These are phyloP conservation scores for Salix exigua DNA, from an alignment of 345 rosid species.

Conservation along the genomic window DNA sequence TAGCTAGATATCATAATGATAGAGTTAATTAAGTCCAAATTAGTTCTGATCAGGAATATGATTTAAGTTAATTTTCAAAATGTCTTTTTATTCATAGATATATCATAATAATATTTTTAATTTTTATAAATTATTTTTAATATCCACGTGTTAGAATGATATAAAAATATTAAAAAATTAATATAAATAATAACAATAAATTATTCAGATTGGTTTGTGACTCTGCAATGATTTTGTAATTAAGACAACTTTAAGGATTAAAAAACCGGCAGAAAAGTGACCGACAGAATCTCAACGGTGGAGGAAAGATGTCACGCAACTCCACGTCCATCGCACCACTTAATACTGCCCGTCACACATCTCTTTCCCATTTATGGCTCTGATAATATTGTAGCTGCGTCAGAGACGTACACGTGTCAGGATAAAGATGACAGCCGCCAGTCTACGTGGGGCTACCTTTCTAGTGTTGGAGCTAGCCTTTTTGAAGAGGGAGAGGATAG, in stretches of 20 bases:
- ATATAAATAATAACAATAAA: too few relatives aligned
- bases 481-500: background rate
- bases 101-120: too few relatives aligned
- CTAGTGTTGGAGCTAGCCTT: background rate
- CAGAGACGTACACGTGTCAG: background rate
- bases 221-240: background rate
- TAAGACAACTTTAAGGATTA: background rate
- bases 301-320: background rate
- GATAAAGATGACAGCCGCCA: background rate
- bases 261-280: background rate
- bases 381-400: background rate
- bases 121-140: too few relatives aligned
- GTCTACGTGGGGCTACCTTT: background rate
- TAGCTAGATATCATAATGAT: background rate
- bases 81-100: too few relatives aligned
- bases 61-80: too few relatives aligned
- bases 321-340: background rate
- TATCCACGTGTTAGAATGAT: too few relatives aligned
- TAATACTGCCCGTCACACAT: background rate
- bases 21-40: background rate
- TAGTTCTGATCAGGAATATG: too few relatives aligned
- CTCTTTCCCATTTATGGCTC: background rate
- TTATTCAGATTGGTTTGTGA: too few relatives aligned
- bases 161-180: too few relatives aligned
- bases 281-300: slow-evolving; percentile 11